Base-by-base conservation (phyloP, 768 basidiomycete species). In the Boletus vermiculosoides region DNA sequence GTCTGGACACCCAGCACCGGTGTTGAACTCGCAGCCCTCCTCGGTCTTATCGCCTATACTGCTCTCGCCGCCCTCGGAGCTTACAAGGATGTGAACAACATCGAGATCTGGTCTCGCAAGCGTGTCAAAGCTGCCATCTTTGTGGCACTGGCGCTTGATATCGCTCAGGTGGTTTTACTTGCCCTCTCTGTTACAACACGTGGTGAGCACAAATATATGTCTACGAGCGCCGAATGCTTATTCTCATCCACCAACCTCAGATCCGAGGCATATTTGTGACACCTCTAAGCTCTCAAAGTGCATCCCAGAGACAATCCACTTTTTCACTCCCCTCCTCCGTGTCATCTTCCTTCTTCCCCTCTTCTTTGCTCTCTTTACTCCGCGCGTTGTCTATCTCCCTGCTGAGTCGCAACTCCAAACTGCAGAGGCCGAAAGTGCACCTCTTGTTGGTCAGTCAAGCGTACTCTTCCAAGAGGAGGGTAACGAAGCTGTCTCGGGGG, bases 1-100 rank as follows among this genome's bases (percentile, higher is more conserved):
- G 58, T 76, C 11, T 93, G 92, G 90, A 81, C 80, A 13, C 75
- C 71, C 40, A 64, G 76, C 57, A 84, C 85, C 9, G 89, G 85
- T 23, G 78, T 88, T 41, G 87, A 88, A 64, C 71, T 86, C 66
- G 88, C 82, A 62, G 76, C 90, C 41, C 66, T 91, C 42, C 69
- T 86, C 44, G 91, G 89, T 52, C 78, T 92, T 33, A 65, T 83
- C 41, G 87, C 86, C 5, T 90, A 89, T 63, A 75, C 84, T 36
- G 86, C 87, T 37, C 75, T 93, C 48, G 87, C 90, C 15, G 83
- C 84, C 11, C 74, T 91, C 44, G 91, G 91, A 10, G 80, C 88
- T 13, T 92, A 85, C 83, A 91, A 92, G 72, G 90, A 90, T 59
- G 75, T 88, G 53, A 80, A 83, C 31, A 87, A 87, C 36, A 78